Base-by-base conservation (phyloP, 2,329 filamentous ascomycete genomes). In the Chalaropsis thielavioides region DNA sequence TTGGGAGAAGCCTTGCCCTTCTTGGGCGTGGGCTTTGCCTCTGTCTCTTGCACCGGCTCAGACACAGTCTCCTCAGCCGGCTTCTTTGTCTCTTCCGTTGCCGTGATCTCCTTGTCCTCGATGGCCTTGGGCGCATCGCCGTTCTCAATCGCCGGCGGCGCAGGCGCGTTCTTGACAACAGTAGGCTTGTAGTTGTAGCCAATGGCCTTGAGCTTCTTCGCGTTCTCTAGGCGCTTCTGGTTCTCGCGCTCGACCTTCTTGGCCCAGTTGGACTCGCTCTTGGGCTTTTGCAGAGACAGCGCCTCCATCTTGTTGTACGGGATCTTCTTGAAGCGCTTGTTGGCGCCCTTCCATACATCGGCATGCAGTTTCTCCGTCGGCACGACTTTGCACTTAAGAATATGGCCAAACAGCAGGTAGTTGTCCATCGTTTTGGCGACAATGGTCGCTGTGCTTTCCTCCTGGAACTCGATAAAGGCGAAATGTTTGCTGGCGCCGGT, bases 351-450 rank as follows among this genome's bases (percentile, higher is more conserved):
- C 84, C 91, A 97, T 63, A 96, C 78, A 68, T 90, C 81, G 27
- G 85, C 81, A 73, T 95, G 90, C 54, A 96, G 79, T 72, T 92
- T 85, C 67, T 89, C 89, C 66, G 84, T 78, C 3, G 89, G 84
- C 3, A 96, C 82, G 27, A 85, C 78, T 73, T 90, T 89, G 76
- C 92, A 92, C 76, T 95, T 92, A 70, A 99, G 80, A 68, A 97
- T 88, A 74, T 96, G 92, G 5, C 90, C 90, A 74, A 96, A 97
- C 72, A 99, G 82, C 46, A 97, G 84, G 76, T 99, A 99, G 77
- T 92, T 95, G 80, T 96, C 85, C 94, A 99, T 99, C 24, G 94
- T 96, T 77, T 91, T 89, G 61, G 90, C 87, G 38, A 95, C 92
- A 70, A 97, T 91, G 71, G 90, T 87, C 46, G 94, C 92, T n/a